Base-by-base conservation (phyloP, 108 stramenopile species). In the Fragilariopsis cylindrus region DNA sequence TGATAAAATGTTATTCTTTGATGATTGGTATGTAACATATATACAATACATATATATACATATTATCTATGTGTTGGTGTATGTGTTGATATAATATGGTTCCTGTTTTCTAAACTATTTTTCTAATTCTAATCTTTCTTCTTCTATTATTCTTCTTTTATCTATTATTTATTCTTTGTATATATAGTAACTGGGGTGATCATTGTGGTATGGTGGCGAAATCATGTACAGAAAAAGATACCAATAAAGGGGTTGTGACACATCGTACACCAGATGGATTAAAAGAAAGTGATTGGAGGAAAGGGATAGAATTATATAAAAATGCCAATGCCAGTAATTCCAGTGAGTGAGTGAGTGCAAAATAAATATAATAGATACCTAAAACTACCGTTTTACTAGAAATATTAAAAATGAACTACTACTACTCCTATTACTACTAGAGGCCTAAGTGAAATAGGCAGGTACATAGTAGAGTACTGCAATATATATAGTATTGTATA, bases 1-100 rank as follows among this genome's bases (percentile, higher is more conserved):
- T 77, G 84, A 93, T 72, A 74, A 87, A 56, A 98, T 98, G 97
- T 76, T 98, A 9, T 98, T 98, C 81, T 98, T 97, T 84, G 97
- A 98, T 73, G 97, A 97, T 80, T 96, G 93, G 74, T 75, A 57
- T 53, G 18, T 16, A 68, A 5, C n/a, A n/a, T 15, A 4, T 30
- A 30, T 30, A 30, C 2, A 30, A 30, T 30, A 30, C 0, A 30
- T 30, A 30, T 30, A 15, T 40, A 49, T 47, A 67, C 1, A 12
- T 63, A 55, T 15, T 47, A 41, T 49, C 7, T 60, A 42, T 60
- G 13, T 43, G n/a, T 72, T 19, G 44, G 18, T 65, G 43, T 47
- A 13, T 69, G 21, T n/a, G 56, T 45, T 39, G 52, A 19, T 43
- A 69, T 64, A 1, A 1, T 1, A 21, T 21, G 21, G 21, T 21